phyloP scores from a whole-genome alignment of 2,329 filamentous ascomycete species.

The Xylariomycetidae sp. region DNA sequence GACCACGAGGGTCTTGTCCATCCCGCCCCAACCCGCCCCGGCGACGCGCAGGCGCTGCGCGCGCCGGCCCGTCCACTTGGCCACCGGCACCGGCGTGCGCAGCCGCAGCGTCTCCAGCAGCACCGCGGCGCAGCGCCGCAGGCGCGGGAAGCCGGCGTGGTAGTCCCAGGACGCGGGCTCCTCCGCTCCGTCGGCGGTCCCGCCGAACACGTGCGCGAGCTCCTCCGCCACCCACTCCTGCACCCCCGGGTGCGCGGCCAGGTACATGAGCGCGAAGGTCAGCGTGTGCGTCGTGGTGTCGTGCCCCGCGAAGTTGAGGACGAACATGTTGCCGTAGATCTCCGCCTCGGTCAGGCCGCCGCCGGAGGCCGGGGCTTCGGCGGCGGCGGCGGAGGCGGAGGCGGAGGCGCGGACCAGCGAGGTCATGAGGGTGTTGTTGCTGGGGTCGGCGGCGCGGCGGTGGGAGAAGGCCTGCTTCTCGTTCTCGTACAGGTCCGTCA shows the following conservation, averaged over 20 bases:
- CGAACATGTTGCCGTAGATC: conserved; percentile 23
- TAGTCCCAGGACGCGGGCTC: conserved; percentile 2
- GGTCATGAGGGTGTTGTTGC: conserved; percentile 1
- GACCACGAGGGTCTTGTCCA: conserved; percentile 1
- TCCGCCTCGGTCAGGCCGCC: conserved; percentile 7
- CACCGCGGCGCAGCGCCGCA: conserved; percentile 4
- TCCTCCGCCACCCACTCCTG: conserved; percentile 9
- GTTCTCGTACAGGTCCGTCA: conserved; percentile 21
- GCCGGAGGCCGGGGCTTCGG: not conserved
- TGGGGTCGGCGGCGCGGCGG: conserved; percentile 1
- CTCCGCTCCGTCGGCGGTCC: no score
- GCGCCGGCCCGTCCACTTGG: conserved; percentile 2
- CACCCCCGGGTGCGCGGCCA: conserved; percentile 12
- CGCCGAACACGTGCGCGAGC: not conserved
- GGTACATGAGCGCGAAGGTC: conserved; percentile 11
- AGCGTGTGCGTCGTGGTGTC: conserved; percentile 21
- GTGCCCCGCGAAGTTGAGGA: conserved; percentile 24
- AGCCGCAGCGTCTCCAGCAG: conserved; percentile 6
- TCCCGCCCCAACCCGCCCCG: no score
- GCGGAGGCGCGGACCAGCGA: not conserved
- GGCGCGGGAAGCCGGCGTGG: not conserved
- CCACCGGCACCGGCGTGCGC: conserved; percentile 3
- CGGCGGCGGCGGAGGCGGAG: not conserved
- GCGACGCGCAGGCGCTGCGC: not conserved
- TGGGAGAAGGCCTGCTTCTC: conserved; percentile 16